Evolutionary conservation across 805 yeast genomes (phyloP).

Genomic region (Cyberlindnera maclurae): DNA sequence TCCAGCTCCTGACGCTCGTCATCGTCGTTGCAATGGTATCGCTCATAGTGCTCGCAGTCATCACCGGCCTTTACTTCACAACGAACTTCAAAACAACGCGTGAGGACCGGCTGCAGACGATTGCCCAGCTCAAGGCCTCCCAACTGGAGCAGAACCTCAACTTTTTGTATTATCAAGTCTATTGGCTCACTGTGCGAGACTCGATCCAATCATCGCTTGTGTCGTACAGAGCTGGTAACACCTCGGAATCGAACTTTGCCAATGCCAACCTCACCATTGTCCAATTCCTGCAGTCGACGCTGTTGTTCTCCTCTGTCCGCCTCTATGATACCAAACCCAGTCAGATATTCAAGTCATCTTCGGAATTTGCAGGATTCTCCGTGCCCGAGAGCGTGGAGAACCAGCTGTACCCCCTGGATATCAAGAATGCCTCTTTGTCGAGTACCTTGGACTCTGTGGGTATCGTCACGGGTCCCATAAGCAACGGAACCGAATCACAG

Average conservation of each 20-base stretch:
- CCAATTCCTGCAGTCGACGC: slow-evolving; percentile 58
- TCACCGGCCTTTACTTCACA: slow-evolving; percentile 70
- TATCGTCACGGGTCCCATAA: slow-evolving; percentile 60
- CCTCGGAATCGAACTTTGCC: slow-evolving; percentile 41
- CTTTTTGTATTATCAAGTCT: slow-evolving; percentile 59
- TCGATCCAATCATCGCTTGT: slow-evolving; percentile 54
- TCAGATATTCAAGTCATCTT: slow-evolving; percentile 38
- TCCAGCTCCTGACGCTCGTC: slow-evolving; percentile 69
- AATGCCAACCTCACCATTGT: slow-evolving; percentile 41
- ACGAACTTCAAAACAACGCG: slow-evolving; percentile 52
- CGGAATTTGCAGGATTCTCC: slow-evolving; percentile 31
- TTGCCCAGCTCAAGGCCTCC: slow-evolving; percentile 74
- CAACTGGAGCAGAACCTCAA: slow-evolving; percentile 67
- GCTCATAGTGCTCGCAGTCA: slow-evolving; percentile 63
- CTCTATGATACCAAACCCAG: slow-evolving; percentile 56
- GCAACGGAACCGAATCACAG: slow-evolving; percentile 33
- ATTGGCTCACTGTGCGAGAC: slow-evolving; percentile 56
- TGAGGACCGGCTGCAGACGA: slow-evolving; percentile 65
- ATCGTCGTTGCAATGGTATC: slow-evolving; percentile 64
- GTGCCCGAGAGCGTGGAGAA: slow-evolving; percentile 28
- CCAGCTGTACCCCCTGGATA: slow-evolving; percentile 42
- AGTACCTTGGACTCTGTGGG: slow-evolving; percentile 37
- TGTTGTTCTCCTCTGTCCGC: slow-evolving; percentile 54
- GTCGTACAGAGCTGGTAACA: slow-evolving; percentile 66
- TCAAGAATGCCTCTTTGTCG: slow-evolving; percentile 37